These are phyloP conservation scores for Rutstroemia sp. DNA, from an alignment of 2,329 filamentous ascomycete genomes.

Conservation along the genomic window DNA sequence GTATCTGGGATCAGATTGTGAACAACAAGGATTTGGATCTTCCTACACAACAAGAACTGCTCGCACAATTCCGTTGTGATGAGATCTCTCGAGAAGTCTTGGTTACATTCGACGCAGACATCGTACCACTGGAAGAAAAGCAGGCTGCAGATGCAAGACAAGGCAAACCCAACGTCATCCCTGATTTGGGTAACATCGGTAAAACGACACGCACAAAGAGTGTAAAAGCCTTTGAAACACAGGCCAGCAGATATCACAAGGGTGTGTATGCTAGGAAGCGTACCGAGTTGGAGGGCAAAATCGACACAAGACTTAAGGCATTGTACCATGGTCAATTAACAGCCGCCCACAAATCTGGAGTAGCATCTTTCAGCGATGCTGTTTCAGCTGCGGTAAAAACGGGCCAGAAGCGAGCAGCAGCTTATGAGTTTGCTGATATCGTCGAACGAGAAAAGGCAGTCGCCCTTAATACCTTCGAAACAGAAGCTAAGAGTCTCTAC, in stretches of 20 bases:
- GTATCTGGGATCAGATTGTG: conserved; percentile 97
- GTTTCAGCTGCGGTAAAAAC: conserved; percentile 82
- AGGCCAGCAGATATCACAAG: conserved; percentile 94
- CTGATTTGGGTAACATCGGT: conserved; percentile 68
- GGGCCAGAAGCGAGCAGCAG: conserved; percentile 83
- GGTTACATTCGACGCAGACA: conserved; percentile 71
- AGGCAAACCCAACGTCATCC: conserved; percentile 67
- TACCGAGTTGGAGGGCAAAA: conserved; percentile 75
- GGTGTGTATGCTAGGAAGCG: conserved; percentile 84
- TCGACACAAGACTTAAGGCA: conserved; percentile 80
- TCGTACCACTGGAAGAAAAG: conserved; percentile 77
- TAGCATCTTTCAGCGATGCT: conserved; percentile 76
- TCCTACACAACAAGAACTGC: conserved; percentile 91
- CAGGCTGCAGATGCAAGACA: conserved; percentile 66
- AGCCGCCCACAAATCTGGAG: conserved; percentile 82
- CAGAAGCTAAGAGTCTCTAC: conserved; percentile 63
- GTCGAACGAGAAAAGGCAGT: conserved; percentile 75
- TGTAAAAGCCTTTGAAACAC: conserved; percentile 77
- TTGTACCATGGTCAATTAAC: conserved; percentile 84
- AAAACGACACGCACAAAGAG: conserved; percentile 63
- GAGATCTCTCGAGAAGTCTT: conserved; percentile 91
- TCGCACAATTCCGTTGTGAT: conserved; percentile 96
- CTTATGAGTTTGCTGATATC: conserved; percentile 93
- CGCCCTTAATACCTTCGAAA: conserved; percentile 67
- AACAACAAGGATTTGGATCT: conserved; percentile 97